A percentile compares a stretch with the other conserved stretches of the same genome.
These are phyloP conservation scores for Lichtheimia corymbifera DNA, from an alignment of 371 early-diverging fungal genomes.

Conservation along the genomic window DNA sequence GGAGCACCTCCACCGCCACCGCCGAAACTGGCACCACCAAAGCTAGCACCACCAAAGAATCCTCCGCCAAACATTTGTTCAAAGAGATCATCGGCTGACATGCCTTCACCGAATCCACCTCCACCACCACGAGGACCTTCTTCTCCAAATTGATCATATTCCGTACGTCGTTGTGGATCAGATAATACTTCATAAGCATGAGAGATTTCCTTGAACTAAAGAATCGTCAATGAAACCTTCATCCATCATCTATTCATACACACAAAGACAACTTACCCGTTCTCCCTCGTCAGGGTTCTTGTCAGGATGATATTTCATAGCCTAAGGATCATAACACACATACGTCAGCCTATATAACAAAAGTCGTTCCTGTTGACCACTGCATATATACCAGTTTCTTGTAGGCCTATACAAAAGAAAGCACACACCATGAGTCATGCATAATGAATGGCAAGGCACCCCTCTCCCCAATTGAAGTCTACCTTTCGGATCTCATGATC, in stretches of 20 bases:
- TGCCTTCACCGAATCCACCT: slow-evolving; percentile 16
- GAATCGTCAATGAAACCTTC: slow-evolving; percentile 16
- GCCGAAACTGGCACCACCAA: slow-evolving; percentile 16
- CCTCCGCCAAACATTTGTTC: slow-evolving; percentile 71
- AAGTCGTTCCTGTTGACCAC: background rate
- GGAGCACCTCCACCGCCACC: slow-evolving; percentile 13
- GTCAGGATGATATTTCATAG: slow-evolving; percentile 97
- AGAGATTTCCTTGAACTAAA: slow-evolving; percentile 88
- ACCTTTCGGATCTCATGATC: slow-evolving; percentile 89
- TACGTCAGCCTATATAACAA: background rate
- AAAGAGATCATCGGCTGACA: slow-evolving; percentile 68
- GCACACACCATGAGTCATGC: background rate
- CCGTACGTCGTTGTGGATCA: slow-evolving; percentile 82
- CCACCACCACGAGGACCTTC: slow-evolving; percentile 73
- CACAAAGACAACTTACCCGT: slow-evolving; percentile 23
- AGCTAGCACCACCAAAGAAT: slow-evolving; percentile 15
- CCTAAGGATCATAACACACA: slow-evolving; percentile 37
- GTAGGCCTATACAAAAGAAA: slow-evolving; percentile 69
- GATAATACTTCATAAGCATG: slow-evolving; percentile 96
- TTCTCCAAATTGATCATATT: slow-evolving; percentile 90
- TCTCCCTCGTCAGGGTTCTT: slow-evolving; percentile 64
- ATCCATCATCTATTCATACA: slow-evolving; percentile 10
- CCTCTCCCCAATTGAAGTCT: background rate
- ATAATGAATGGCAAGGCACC: too few relatives aligned
- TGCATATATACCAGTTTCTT: slow-evolving; percentile 69